phyloP scores from a whole-genome alignment of 2,329 filamentous ascomycete species.

The Trichoderma sp. region DNA sequence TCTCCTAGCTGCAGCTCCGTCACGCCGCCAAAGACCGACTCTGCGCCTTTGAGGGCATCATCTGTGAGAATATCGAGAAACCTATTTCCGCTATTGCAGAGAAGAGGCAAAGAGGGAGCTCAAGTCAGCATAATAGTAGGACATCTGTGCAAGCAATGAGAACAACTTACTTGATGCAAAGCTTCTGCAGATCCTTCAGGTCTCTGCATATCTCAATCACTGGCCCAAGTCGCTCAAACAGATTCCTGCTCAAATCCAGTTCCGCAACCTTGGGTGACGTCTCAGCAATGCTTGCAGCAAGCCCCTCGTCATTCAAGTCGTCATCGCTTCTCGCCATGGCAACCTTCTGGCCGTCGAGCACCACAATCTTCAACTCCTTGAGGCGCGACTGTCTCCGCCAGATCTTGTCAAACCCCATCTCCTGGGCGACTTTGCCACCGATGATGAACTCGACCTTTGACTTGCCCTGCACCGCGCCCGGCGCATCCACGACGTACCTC shows the following conservation, averaged over 20 bases:
- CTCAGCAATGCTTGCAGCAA: conserved; percentile 45
- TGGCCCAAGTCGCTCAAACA: conserved; percentile 68
- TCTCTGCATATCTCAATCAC: conserved; percentile 71
- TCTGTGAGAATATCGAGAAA: conserved; percentile 51
- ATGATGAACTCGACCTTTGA: conserved; percentile 57
- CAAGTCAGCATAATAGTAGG: neutral
- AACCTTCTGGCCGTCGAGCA: conserved; percentile 77
- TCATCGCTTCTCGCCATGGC: conserved; percentile 38
- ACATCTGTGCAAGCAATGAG: neutral
- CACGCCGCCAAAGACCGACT: conserved; percentile 51
- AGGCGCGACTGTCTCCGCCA: conserved; percentile 75
- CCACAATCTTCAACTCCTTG: conserved; percentile 74
- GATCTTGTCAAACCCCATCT: conserved; percentile 95
- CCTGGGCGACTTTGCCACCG: conserved; percentile 84
- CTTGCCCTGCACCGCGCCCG: conserved; percentile 40
- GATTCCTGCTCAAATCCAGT: conserved; percentile 81
- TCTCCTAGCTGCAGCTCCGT: conserved; percentile 66
- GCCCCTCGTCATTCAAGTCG: conserved; percentile 33
- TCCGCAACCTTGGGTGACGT: conserved; percentile 71
- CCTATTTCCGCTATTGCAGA: conserved; percentile 67
- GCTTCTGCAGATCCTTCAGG: conserved; percentile 63
- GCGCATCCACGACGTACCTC: conserved; percentile 74
- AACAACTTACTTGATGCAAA: conserved; percentile 80
- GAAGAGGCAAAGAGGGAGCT: neutral
- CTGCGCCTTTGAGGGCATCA: conserved; percentile 36